Conservation (phyloP, 1,284 basidiomycete genomes). For the Mycosarcoma mackinlayi region DNA sequence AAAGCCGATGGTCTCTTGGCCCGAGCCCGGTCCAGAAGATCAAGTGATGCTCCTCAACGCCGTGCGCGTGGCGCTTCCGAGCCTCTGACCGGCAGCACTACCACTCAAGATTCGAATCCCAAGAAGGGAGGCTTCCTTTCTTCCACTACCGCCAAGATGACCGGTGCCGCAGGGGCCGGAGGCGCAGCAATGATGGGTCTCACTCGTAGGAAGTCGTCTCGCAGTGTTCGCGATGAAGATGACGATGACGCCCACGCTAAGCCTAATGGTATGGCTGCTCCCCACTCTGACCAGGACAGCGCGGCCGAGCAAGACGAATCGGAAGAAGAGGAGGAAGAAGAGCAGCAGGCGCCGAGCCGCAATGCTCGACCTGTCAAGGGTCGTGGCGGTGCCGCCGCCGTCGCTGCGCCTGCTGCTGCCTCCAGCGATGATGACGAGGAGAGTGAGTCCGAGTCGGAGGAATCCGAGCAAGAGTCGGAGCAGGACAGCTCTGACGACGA, state of each 20-base stretch:
- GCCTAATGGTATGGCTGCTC: slow-evolving; percentile 1
- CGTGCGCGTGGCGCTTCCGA: slow-evolving; percentile 13
- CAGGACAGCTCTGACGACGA: slow-evolving; percentile 47
- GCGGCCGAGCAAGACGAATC: slow-evolving; percentile 9
- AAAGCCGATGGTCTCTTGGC: slow-evolving; percentile 38
- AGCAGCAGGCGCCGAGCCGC: slow-evolving; percentile 7
- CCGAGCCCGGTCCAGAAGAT: slow-evolving; percentile 25
- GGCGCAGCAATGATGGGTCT: slow-evolving; percentile 23
- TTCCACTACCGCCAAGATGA: slow-evolving; percentile 32
- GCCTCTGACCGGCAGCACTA: not conserved
- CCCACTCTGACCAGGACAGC: slow-evolving; percentile 9
- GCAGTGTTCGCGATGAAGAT: slow-evolving; percentile 18
- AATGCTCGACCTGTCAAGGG: slow-evolving; percentile 16
- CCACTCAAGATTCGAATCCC: slow-evolving; percentile 1
- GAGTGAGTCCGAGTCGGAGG: slow-evolving; percentile 9
- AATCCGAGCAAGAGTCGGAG: slow-evolving; percentile 13
- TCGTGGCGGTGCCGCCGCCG: slow-evolving; percentile 17
- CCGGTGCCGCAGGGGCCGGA: slow-evolving; percentile 29
- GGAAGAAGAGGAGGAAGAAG: slow-evolving; percentile 18
- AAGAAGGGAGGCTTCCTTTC: slow-evolving; percentile 19
- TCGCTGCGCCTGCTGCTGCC: slow-evolving; percentile 11
- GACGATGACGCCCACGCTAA: slow-evolving; percentile 3
- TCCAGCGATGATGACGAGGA: slow-evolving; percentile 14
- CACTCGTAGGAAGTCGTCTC: slow-evolving; percentile 25
- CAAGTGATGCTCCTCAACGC: slow-evolving; percentile 7